phyloP scores from a whole-genome alignment of 331 rosid genomes.

The Saraca asoca region DNA sequence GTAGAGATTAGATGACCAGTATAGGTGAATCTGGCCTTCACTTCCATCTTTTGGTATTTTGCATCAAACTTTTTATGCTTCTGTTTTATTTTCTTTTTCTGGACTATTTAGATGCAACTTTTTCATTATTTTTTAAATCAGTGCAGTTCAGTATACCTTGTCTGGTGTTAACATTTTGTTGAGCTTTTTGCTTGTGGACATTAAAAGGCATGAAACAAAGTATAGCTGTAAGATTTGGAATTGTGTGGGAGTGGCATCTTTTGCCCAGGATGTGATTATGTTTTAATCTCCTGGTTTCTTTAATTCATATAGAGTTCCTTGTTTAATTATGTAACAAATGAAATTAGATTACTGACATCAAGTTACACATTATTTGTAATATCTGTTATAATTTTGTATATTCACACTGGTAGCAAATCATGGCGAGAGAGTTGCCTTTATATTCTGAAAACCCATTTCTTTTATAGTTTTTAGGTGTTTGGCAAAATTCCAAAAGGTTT shows the following conservation, averaged over 20 bases:
- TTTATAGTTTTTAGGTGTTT: not conserved
- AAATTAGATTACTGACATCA: not conserved
- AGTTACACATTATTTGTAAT: too few relatives aligned
- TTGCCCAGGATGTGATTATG: not conserved
- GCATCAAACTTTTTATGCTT: not conserved
- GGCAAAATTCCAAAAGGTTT: not conserved
- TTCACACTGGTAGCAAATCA: not conserved
- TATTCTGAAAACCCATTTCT: not conserved
- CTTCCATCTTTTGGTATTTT: not conserved
- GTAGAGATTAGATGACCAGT: not conserved
- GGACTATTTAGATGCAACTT: not conserved
- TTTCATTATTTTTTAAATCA: not conserved
- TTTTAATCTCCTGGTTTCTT: not conserved
- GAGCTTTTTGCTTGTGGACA: not conserved
- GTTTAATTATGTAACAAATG: not conserved
- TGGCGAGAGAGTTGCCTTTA: not conserved
- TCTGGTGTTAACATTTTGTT: not conserved
- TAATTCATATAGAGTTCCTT: not conserved
- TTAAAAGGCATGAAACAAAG: not conserved
- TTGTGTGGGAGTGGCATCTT: constrained; percentile 9
- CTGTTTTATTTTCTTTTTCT: not conserved
- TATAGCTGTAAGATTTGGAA: constrained; percentile 8
- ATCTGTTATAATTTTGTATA: too few relatives aligned
- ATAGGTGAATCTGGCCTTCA: not conserved
- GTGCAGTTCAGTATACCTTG: not conserved